Base-by-base conservation (phyloP, 441 rosid species). In the Flueggea neowawraea region DNA sequence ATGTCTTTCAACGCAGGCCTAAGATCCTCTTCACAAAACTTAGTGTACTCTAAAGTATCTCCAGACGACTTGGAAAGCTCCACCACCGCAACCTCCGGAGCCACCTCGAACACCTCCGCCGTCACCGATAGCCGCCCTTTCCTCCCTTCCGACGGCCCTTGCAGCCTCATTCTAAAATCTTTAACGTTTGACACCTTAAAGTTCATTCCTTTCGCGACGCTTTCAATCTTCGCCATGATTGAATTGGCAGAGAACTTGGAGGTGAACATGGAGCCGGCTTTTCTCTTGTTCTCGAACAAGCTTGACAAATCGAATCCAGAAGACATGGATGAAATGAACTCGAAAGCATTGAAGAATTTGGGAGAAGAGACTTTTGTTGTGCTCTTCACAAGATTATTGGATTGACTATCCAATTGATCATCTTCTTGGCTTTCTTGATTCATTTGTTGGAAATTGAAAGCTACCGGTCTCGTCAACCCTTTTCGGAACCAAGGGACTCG, bases 71-170 rank as follows among this genome's bases (percentile, higher is more conserved):
- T 92, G 8, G 78, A 80, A 43, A 92, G 70, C 70, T 92, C 94
- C 0, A 92, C 98, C 48, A 92, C 77, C 1, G 93, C 78, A 5
- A 90, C 89, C 78, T 84, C 94, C 59, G 93, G 85, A 31, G 93
- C 91, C 44, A 87, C 96, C 80, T 92, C 90, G 33, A 82, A 92
- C 16, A 92, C 89, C 79, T 92, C 98, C 55, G 90, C 93, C 54
- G 89, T 89, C 67, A 92, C 75, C 4, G 84, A 57, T 0, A 92
- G 57, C 64, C 51, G 55, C 66, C 98, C 98, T 74, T 92, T 92
- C 56, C 98, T 72, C 56, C 96, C 98, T 36, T 89, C 98, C 12
- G 73, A 62, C 6, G 57, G 56, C 16, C 93, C 85, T 14, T 75
- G 82, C 55, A 89, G 39, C 62, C 71, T 80, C 69, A 89, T 58